phyloP scores from a whole-genome alignment of 345 rosid genomes.

The Noccaea caerulescens region DNA sequence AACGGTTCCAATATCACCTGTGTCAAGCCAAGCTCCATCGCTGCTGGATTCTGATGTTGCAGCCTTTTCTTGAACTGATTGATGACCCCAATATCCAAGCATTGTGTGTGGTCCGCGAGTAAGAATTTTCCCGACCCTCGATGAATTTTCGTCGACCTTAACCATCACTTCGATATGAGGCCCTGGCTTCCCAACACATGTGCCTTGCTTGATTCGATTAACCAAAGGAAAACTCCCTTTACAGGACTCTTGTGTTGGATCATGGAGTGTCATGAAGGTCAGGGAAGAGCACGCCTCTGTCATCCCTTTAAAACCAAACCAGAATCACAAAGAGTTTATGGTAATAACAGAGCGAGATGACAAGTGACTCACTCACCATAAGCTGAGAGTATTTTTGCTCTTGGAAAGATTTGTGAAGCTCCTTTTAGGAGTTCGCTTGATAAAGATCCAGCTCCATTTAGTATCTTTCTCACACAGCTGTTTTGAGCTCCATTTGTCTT shows the following conservation, averaged over 20 bases:
- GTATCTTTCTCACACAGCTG: constrained; percentile 58
- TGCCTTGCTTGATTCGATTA: constrained; percentile 52
- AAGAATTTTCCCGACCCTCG: constrained; percentile 59
- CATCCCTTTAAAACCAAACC: constrained; percentile 59
- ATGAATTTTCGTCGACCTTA: constrained; percentile 49
- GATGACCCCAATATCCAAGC: constrained; percentile 71
- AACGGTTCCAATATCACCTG: constrained; percentile 72
- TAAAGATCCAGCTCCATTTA: constrained; percentile 88
- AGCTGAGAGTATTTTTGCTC: constrained; percentile 73
- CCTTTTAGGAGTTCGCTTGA: constrained; percentile 55
- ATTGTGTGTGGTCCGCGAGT: constrained; percentile 84
- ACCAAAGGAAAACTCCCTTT: constrained; percentile 15
- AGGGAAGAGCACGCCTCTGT: constrained; percentile 87
- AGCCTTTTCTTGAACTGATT: constrained; percentile 30
- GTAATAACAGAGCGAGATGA: constrained; percentile 5
- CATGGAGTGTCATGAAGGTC: constrained; percentile 65
- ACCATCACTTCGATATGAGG: constrained; percentile 76
- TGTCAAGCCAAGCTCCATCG: constrained; percentile 69
- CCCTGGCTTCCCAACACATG: constrained; percentile 80
- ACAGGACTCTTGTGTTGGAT: constrained; percentile 45
- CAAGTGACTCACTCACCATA: constrained; percentile 63
- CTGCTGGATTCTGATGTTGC: constrained; percentile 29
- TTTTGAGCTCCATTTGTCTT: constrained; percentile 52
- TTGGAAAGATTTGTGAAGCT: constrained; percentile 56
- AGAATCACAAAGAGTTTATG: constrained; percentile 9